phyloP scores from a whole-genome alignment of 2,329 filamentous ascomycete species.

The Huntiella bhutanensis region DNA sequence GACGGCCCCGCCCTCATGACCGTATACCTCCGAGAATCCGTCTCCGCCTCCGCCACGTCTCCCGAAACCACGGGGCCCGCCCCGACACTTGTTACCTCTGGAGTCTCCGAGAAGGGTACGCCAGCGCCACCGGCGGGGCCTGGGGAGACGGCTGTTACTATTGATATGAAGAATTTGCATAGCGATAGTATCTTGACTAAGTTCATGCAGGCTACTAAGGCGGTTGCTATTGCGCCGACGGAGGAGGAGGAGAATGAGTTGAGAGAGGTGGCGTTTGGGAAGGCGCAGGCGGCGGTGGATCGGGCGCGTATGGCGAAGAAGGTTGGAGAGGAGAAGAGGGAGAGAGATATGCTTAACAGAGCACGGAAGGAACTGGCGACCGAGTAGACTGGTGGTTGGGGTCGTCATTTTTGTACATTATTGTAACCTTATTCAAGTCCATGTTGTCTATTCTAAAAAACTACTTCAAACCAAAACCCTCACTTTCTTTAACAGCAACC shows the following conservation, averaged over 20 bases:
- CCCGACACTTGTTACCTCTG: conserved; percentile 28
- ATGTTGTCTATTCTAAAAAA: not conserved
- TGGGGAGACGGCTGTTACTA: conserved; percentile 31
- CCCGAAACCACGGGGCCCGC: conserved; percentile 16
- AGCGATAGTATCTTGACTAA: conserved; percentile 43
- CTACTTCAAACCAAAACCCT: conserved; percentile 61
- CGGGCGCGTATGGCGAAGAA: conserved; percentile 4
- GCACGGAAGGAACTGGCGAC: conserved; percentile 8
- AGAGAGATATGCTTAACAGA: conserved; percentile 9
- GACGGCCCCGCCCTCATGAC: conserved; percentile 40
- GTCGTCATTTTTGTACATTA: not conserved
- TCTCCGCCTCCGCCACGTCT: conserved; percentile 12
- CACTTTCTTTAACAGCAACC: conserved; percentile 74
- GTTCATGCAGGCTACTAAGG: conserved; percentile 44
- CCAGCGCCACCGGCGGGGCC: conserved; percentile 27
- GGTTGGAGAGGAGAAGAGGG: conserved; percentile 8
- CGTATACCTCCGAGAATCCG: conserved; percentile 38
- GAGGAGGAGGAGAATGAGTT: conserved; percentile 37
- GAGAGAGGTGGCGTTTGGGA: conserved; percentile 1
- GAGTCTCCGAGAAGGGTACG: conserved; percentile 24
- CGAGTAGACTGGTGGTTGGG: too few species aligned
- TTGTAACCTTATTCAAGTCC: too few species aligned
- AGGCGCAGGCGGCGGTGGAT: conserved; percentile 2
- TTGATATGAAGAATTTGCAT: conserved; percentile 45
- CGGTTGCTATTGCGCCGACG: conserved; percentile 35